Base-by-base conservation (phyloP, 2,329 filamentous ascomycete genomes). In the Thielaviopsis populi region DNA sequence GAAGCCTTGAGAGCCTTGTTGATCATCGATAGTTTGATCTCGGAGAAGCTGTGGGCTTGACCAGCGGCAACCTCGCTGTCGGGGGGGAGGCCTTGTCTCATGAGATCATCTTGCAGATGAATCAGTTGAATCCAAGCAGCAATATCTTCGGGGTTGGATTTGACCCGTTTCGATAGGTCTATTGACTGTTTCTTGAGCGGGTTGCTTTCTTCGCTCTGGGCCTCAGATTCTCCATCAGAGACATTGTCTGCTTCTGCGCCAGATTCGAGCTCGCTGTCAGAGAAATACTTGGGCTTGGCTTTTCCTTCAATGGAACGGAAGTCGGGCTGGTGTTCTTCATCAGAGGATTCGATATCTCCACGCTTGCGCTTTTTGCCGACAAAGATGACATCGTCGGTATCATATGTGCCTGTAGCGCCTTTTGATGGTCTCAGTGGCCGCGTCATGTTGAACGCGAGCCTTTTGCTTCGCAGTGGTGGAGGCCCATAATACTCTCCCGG, bases 11-110 rank as follows among this genome's bases (percentile, higher is more conserved):
- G 72, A 0, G 91, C 91, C 66, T 89, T 85, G 68, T 92, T 84
- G 66, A 91, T 88, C 66, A 95, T 83, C 1, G 86, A 84, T 1
- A 95, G 75, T 68, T 89, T 92, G 63, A 96, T 83, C 67, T 94
- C 87, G 2, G 89, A 85, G 63, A 89, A 82, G 67, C 86, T 86
- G 67, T 80, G 80, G 61, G 77, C 76, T 70, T 94, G 87, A 2
- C 84, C 82, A 33, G 77, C 75, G 0, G 83, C 84, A 37, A 70
- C 72, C 46, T 73, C 77, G 50, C 71, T 78, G 70, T 75, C 76
- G 66, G 70, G 71, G 53, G 73, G 74, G 24, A 78, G 74, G 30
- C 77, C 77, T 27, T 77, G 75, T 61, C 76, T 75, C 50, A 92
- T 75, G 63, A 95, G 77, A 1, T 74, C 72, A 67, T 90, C 84